phyloP scores from a whole-genome alignment of 139 green algal species.

The Pleodorina starrii region DNA sequence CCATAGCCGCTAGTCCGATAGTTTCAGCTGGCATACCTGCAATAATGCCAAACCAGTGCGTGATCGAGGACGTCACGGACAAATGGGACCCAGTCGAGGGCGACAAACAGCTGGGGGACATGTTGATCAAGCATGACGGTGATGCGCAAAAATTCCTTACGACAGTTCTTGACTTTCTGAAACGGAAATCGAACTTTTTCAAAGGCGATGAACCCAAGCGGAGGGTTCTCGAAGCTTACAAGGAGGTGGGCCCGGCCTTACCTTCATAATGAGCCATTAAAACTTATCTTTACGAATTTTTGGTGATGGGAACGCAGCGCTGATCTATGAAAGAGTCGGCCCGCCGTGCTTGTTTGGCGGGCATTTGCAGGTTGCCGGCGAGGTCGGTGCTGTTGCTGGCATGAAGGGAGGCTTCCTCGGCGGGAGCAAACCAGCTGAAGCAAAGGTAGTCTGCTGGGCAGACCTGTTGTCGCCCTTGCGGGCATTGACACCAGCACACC shows the following conservation, averaged over 20 bases:
- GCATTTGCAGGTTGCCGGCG: constrained; percentile 20
- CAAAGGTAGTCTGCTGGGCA: no score
- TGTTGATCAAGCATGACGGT: constrained; percentile 60
- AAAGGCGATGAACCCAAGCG: constrained; percentile 65
- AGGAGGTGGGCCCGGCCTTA: constrained; percentile 30
- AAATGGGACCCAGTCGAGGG: constrained; percentile 50
- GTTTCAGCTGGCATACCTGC: no score
- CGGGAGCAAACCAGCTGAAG: constrained; percentile 2
- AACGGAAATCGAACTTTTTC: constrained; percentile 78
- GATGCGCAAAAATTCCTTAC: constrained; percentile 64
- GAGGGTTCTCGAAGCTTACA: constrained; percentile 65
- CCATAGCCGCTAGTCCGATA: no score
- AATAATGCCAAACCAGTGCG: constrained; percentile 39
- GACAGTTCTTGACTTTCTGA: constrained; percentile 70
- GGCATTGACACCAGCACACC: no score
- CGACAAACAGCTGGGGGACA: constrained; percentile 43
- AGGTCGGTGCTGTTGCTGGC: constrained; percentile 15
- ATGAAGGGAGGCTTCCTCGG: constrained; percentile 64
- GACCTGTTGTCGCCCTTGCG: no score
- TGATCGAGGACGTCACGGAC: constrained; percentile 65
- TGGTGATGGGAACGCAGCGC: background rate
- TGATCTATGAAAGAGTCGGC: background rate
- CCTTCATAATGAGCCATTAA: no score
- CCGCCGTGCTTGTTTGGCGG: background rate
- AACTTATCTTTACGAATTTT: no score